Evolutionary conservation across 257 asterid genomes (phyloP).

Genomic region (Buddleja alternifolia): DNA sequence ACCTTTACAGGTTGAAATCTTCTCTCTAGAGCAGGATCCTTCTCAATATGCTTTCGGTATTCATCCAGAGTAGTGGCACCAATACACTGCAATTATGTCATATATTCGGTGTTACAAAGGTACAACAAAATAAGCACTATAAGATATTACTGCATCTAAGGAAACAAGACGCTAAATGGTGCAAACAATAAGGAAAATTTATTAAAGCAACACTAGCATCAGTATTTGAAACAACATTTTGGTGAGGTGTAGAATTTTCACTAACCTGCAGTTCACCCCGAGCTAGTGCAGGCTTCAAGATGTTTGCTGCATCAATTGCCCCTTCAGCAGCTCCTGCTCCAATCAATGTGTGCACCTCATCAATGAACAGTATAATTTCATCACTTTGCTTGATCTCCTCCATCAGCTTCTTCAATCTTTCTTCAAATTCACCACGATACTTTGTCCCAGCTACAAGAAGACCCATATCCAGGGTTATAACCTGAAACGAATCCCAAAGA

Average conservation of each 20-base stretch:
- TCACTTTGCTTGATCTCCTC: conserved; percentile 94
- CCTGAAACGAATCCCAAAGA: conserved; percentile 28
- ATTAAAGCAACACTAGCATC: too few species aligned
- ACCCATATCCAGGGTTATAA: conserved; percentile 83
- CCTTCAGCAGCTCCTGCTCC: conserved; percentile 99
- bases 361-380: conserved; percentile 89
- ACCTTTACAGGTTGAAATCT: conserved; percentile 97
- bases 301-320: conserved; percentile 96
- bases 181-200: too few species aligned
- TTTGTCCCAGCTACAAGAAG: conserved; percentile 96
- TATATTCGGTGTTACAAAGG: background rate
- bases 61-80: conserved; percentile 97
- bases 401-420: conserved; percentile 89
- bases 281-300: conserved; percentile 92
- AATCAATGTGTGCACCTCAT: conserved; percentile 94
- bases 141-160: background rate
- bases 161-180: background rate
- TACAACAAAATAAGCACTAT: conserved; percentile 22
- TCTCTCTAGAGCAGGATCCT: conserved; percentile 94
- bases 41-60: conserved; percentile 88
- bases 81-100: conserved; percentile 65
- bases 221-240: too few species aligned
- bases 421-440: conserved; percentile 99
- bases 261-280: conserved; percentile 98
- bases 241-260: too few species aligned